Base-by-base conservation (phyloP, 139 green algal species). In the Edaphochlamys debaryana region DNA sequence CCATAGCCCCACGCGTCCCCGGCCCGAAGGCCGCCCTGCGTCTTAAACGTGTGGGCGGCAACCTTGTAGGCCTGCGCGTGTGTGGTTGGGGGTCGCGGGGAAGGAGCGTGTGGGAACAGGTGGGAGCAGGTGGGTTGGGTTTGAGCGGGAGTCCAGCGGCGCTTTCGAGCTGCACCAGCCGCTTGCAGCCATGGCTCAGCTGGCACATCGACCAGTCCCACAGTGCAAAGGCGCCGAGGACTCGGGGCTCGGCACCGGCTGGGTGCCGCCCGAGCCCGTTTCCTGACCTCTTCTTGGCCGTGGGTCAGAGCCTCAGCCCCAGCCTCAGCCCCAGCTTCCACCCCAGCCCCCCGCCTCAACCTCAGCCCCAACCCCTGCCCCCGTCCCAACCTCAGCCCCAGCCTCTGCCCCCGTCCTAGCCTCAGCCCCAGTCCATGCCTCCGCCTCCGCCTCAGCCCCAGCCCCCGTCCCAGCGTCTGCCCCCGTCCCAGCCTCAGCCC, bases 41-140 rank as follows among this genome's bases (percentile, higher is more conserved):
- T 56, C 73, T 80, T 80, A 17, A 69, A 58, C 56, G 69, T 69
- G 37, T 80, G 56, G 6, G 56, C 56, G 29, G 73, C 73, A 22
- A 80, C 29, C 58, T 80, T 80, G 73, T 69, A 41, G 22, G 73
- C 62, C 73, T 80, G 73, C 11, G 42, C 29, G 2, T 85, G 90
- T 2, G 95, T 92, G 19, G 95, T 95, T 23, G 98, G 73, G 37
- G 85, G 94, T n/a, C n/a, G n/a, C n/a, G n/a, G n/a, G n/a, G n/a
- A n/a, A n/a, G n/a, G n/a, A n/a, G n/a, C n/a, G n/a, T n/a, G 89
- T 98, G 96, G 45, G 45, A 54, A 13, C 45, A 9, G 45, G 45
- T 13, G 45, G 45, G 11, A 54, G 13, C 52, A 20, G 9, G 52
- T 6, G 52, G 52, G 52, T 62, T 62, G 15, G 52, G 9, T 15